Base-by-base conservation (phyloP, 257 asterid species). In the Solanum chilense region DNA sequence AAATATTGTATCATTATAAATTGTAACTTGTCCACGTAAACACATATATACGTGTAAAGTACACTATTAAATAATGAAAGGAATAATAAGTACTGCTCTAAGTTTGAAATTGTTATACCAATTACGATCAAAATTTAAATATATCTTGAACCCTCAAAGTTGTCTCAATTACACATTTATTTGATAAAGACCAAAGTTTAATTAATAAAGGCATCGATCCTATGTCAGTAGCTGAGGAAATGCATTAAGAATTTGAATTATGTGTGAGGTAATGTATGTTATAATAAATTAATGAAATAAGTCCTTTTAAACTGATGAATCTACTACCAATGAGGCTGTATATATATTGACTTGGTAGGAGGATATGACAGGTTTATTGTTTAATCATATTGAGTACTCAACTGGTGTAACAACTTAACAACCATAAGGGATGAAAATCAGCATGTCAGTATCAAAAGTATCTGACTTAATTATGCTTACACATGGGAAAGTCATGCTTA, bases 381-480 rank as follows among this genome's bases (percentile, higher is more conserved):
- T 85, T 83, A 64, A 76, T 90, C 86, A 91, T 41, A 74, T 77
- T 31, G 82, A 82, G 37, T 86, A 82, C 44, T 86, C 56, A 76
- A 87, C 91, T 89, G 97, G 94, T 92, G 89, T 82, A 93, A 93
- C 98, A 85, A 92, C 98, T 88, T 88, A 90, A 93, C 92, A 86
- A 93, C 93, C 92, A 87, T 18, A 64, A 21, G 89, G 81, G 66
- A 82, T 16, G 88, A 87, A 88, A 77, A 80, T 45, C 77, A 69
- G 33, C 76, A 90, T 66, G 86, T 68, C 82, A 75, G 89, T 75
- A 47, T 90, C 85, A 73, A 80, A 70, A 35, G 49, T 86, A 88
- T 87, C 85, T 90, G 90, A 86, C 92, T 90, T 92, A 35, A 35
- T 35, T 35, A 16, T 75, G 83, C 6, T 42, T 62, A 70, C 13